These are phyloP conservation scores for Pseudogymnoascus sp. DNA, from an alignment of 2,329 filamentous ascomycete genomes.

Conservation along the genomic window DNA sequence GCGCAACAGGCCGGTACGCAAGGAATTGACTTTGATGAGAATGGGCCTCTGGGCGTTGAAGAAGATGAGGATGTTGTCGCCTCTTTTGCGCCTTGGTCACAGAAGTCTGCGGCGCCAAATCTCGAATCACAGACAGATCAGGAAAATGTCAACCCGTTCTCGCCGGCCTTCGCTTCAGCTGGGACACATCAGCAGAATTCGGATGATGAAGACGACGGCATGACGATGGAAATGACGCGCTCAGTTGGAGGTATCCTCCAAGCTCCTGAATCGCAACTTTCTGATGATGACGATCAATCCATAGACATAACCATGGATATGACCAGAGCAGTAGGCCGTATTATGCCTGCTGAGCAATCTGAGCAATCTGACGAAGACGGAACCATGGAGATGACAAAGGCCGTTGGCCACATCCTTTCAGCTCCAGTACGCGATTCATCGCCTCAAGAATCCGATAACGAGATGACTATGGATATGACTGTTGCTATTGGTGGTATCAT, in stretches of 20 bases:
- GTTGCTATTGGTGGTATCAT: conserved; percentile 46
- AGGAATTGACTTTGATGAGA: conserved; percentile 49
- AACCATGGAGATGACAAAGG: conserved; percentile 44
- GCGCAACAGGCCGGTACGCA: conserved; percentile 67
- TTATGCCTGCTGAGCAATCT: conserved; percentile 39
- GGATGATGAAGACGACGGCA: conserved; percentile 24
- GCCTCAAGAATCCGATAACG: conserved; percentile 13
- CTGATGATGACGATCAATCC: conserved; percentile 29
- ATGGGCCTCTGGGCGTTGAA: conserved; percentile 41
- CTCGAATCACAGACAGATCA: conserved; percentile 33
- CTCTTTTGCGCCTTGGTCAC: conserved; percentile 65
- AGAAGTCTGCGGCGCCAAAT: conserved; percentile 39
- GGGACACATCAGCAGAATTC: conserved; percentile 15
- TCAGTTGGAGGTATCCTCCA: conserved; percentile 27
- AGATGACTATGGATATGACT: conserved; percentile 45
- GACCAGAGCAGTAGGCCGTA: conserved; percentile 72
- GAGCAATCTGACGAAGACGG: conserved; percentile 17
- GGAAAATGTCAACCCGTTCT: conserved; percentile 42
- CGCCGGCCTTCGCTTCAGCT: conserved; percentile 20
- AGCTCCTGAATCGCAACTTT: not conserved
- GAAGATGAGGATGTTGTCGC: conserved; percentile 64
- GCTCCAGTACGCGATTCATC: not conserved
- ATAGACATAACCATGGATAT: conserved; percentile 83
- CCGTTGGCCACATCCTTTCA: conserved; percentile 26
- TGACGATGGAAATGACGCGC: conserved; percentile 42